Conservation (phyloP, 2,329 filamentous ascomycete genomes). For the Pestalotiopsis sp. region DNA sequence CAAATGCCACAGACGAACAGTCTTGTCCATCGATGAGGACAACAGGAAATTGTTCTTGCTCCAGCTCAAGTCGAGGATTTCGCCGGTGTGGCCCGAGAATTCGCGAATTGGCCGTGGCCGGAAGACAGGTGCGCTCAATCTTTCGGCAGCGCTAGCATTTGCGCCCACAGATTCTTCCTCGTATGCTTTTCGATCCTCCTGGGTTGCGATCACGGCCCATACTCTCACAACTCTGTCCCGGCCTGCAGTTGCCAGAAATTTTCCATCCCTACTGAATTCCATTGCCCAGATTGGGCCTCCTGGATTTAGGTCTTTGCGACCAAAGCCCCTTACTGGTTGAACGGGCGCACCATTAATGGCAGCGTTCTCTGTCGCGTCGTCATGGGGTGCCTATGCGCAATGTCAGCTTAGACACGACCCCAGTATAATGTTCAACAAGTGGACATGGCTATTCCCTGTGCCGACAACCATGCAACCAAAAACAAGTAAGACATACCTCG, state of each 20-base stretch:
- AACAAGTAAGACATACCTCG: constrained; percentile 18
- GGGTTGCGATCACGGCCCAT: constrained; percentile 84
- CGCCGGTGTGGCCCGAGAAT: constrained; percentile 81
- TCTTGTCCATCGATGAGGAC: constrained; percentile 98
- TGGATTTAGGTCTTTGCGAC: constrained; percentile 41
- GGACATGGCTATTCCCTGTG: too few relatives aligned
- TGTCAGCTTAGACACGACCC: background rate
- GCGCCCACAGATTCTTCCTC: constrained; percentile 65
- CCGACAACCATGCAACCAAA: too few relatives aligned
- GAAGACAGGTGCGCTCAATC: constrained; percentile 89
- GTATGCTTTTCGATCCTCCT: constrained; percentile 75
- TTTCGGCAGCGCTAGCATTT: constrained; percentile 56
- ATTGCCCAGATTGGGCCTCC: constrained; percentile 85
- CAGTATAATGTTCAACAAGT: too few relatives aligned
- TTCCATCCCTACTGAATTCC: constrained; percentile 91
- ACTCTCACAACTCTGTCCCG: constrained; percentile 84
- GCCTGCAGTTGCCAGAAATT: constrained; percentile 88
- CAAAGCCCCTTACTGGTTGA: constrained; percentile 20
- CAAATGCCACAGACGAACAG: constrained; percentile 91
- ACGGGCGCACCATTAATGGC: constrained; percentile 17
- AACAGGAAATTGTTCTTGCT: constrained; percentile 98
- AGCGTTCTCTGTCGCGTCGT: constrained; percentile 20
- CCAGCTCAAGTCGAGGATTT: constrained; percentile 92
- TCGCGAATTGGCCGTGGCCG: constrained; percentile 76
- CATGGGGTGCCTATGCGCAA: constrained; percentile 12